Conservation (phyloP, 345 rosid genomes). For the Brassica incana region DNA sequence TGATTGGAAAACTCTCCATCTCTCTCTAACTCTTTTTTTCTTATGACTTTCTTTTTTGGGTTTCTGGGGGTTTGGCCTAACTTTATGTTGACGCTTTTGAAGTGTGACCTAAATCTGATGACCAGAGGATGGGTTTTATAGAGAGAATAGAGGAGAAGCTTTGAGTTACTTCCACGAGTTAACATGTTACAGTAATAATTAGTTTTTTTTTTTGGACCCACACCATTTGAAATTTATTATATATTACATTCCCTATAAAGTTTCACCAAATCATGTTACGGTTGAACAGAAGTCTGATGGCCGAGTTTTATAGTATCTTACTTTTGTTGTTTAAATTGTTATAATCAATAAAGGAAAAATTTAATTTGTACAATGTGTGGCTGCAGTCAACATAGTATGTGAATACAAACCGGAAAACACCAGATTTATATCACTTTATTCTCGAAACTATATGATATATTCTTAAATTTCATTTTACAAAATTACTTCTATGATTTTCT, state of each 20-base stretch:
- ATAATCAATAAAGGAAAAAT: background rate
- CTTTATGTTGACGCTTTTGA: conserved; percentile 23
- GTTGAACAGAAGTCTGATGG: conserved; percentile 9
- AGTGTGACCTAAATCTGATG: conserved; percentile 25
- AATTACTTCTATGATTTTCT: background rate
- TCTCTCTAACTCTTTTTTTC: background rate
- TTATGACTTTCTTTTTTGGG: background rate
- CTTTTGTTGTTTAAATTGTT: background rate
- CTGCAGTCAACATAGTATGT: background rate
- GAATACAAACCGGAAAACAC: no score
- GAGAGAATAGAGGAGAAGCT: conserved; percentile 18
- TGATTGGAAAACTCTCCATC: conserved; percentile 75
- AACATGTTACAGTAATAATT: conserved; percentile 21
- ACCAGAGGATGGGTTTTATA: conserved; percentile 20
- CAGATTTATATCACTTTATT: no score
- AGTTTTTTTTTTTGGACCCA: conserved; percentile 14
- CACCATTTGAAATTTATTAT: background rate
- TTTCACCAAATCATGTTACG: background rate
- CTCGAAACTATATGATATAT: background rate
- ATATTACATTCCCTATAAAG: background rate
- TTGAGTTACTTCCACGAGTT: conserved; percentile 31
- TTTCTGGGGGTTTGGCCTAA: background rate
- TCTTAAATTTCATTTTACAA: background rate
- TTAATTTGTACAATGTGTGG: background rate
- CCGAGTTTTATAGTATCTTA: background rate